phyloP scores from a whole-genome alignment of 495 filamentous ascomycete species.

The Tetracladium marchalianum region DNA sequence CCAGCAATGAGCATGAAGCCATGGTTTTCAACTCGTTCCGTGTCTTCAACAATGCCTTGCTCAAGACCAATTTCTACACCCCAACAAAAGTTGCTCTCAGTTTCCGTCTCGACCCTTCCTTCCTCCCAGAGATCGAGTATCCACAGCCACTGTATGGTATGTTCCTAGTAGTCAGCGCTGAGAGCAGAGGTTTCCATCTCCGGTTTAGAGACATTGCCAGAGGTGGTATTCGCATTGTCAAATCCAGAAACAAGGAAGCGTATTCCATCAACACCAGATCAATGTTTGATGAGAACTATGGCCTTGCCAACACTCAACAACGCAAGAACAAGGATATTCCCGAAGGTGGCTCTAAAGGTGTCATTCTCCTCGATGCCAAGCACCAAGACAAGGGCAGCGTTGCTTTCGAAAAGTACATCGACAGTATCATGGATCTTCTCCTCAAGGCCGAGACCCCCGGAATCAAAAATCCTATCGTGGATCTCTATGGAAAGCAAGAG shows the following conservation, averaged over 20 bases:
- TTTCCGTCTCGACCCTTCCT: conserved; percentile 83
- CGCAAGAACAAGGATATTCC: conserved; percentile 99
- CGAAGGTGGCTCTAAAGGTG: conserved; percentile 97
- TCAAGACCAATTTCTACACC: conserved; percentile 99
- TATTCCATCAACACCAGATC: conserved; percentile 94
- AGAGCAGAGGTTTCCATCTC: conserved; percentile 94
- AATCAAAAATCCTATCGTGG: conserved; percentile 97
- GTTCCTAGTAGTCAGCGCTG: conserved; percentile 95
- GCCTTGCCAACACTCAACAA: conserved; percentile 95
- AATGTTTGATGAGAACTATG: conserved; percentile 97
- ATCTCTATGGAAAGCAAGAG: conserved; percentile 86
- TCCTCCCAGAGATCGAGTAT: conserved; percentile 87
- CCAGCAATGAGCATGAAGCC: conserved; percentile 88
- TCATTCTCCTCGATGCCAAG: conserved; percentile 85
- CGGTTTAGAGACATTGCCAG: conserved; percentile 96
- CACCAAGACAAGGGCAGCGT: conserved; percentile 87
- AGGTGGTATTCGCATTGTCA: conserved; percentile 96
- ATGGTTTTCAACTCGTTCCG: conserved; percentile 98
- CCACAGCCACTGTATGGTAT: conserved; percentile 91
- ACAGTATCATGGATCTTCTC: conserved; percentile 91
- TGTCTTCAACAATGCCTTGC: conserved; percentile 78
- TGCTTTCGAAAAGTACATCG: conserved; percentile 99
- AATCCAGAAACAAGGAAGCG: conserved; percentile 87
- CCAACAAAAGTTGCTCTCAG: conserved; percentile 97
- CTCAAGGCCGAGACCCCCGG: conserved; percentile 83